Percentiles rank a stretch among this genome's conserved stretches.
Conservation (phyloP, 169 alveolate genomes). For the Besnoitia besnoiti region DNA sequence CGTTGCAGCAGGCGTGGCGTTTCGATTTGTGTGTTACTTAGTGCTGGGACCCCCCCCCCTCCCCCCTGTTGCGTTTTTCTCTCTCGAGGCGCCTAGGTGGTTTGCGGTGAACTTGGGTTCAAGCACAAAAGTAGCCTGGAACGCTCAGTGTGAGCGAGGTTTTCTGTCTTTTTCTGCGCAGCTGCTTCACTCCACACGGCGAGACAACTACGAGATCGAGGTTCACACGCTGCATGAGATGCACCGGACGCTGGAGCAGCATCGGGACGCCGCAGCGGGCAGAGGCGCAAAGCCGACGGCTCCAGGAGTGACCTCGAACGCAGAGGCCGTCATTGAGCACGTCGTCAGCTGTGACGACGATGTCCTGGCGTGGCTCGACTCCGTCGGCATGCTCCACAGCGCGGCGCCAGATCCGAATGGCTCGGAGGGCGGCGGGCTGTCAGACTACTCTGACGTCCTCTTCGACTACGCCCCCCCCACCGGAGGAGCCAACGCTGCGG, state of each 20-base stretch:
- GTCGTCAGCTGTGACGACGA: constrained; percentile 16
- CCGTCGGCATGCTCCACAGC: constrained; percentile 29
- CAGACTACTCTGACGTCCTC: constrained; percentile 53
- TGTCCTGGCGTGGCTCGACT: constrained; percentile 38
- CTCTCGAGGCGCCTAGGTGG: too few relatives aligned
- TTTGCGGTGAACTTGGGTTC: too few relatives aligned
- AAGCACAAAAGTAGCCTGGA: too few relatives aligned
- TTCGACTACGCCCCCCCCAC: neutral
- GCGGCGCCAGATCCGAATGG: constrained; percentile 37
- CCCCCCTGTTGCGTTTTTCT: too few relatives aligned
- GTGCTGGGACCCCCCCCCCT: too few relatives aligned
- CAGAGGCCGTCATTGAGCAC: neutral
- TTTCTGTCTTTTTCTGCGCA: constrained; percentile 2
- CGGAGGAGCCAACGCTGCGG: neutral
- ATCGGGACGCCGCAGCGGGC: constrained; percentile 34
- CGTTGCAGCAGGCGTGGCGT: too few relatives aligned
- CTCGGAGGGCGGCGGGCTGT: constrained; percentile 41
- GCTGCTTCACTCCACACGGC: constrained; percentile 57
- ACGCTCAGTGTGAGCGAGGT: too few relatives aligned
- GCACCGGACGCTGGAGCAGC: constrained; percentile 42
- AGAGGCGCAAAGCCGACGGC: neutral
- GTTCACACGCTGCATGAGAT: constrained; percentile 57
- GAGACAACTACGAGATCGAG: constrained; percentile 60
- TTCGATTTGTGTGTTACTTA: too few relatives aligned
- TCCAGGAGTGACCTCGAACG: neutral